Evolutionary conservation across 140 eudicot species (phyloP).

Genomic region (Anethum foeniculum): DNA sequence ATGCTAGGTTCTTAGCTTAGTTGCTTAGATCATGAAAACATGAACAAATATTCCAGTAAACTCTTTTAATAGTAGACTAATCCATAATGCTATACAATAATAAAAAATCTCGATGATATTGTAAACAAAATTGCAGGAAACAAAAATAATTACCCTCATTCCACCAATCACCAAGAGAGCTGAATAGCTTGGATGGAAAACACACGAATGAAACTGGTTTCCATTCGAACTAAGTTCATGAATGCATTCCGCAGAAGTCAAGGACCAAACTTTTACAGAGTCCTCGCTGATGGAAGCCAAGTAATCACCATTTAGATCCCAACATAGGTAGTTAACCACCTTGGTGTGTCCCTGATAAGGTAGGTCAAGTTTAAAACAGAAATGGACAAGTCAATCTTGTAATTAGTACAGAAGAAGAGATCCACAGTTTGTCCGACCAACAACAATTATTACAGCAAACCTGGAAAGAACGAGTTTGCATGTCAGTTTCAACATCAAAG

Average conservation of each 20-base stretch:
- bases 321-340: conserved; percentile 73
- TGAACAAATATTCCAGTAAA: neutral
- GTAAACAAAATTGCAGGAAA: neutral
- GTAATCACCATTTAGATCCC: conserved; percentile 83
- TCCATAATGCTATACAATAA: neutral
- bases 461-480: conserved; percentile 75
- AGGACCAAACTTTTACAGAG: conserved; percentile 87
- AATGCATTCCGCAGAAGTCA: conserved; percentile 72
- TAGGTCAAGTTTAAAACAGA: neutral
- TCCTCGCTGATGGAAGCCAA: conserved; percentile 89
- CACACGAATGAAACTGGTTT: conserved; percentile 94
- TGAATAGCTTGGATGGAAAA: conserved; percentile 95
- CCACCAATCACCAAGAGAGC: conserved; percentile 94
- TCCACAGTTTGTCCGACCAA: neutral
- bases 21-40: neutral
- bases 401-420: neutral
- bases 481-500: conserved; percentile 79
- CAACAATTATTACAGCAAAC: conserved; percentile 21
- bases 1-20: neutral
- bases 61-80: neutral
- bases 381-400: neutral
- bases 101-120: neutral
- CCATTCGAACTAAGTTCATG: conserved; percentile 83
- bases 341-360: conserved; percentile 63
- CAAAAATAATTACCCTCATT: conserved; percentile 41